Evolutionary conservation across 1,284 basidiomycete species (phyloP).

Genomic region (Lentinus polychrous): DNA sequence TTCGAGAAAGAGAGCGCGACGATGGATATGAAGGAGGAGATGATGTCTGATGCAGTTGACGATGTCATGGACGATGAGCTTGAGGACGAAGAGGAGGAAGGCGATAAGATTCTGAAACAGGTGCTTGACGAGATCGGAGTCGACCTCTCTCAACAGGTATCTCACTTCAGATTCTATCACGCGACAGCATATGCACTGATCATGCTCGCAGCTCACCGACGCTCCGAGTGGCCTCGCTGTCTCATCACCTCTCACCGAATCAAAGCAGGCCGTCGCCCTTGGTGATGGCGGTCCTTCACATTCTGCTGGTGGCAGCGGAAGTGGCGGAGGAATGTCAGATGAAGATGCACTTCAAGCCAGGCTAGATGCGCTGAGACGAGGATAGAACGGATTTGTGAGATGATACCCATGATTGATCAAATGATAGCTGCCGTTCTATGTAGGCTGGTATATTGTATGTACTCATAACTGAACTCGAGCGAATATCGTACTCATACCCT

Average conservation of each 20-base stretch:
- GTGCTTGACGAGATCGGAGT: slow-evolving; percentile 98
- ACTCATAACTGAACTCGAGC: neutral
- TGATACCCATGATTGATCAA: slow-evolving; percentile 9
- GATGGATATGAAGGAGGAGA: slow-evolving; percentile 99
- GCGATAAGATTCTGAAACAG: slow-evolving; percentile 93
- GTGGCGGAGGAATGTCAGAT: slow-evolving; percentile 50
- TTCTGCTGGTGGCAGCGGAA: slow-evolving; percentile 29
- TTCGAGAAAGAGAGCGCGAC: slow-evolving; percentile 95
- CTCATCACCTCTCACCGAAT: slow-evolving; percentile 55
- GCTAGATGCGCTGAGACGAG: slow-evolving; percentile 72
- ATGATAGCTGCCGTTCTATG: neutral
- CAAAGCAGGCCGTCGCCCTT: slow-evolving; percentile 74
- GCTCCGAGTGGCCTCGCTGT: slow-evolving; percentile 70
- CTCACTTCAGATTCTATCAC: slow-evolving; percentile 7
- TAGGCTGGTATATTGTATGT: neutral
- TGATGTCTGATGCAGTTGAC: slow-evolving; percentile 99
- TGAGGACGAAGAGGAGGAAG: slow-evolving; percentile 93
- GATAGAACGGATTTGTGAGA: slow-evolving; percentile 26
- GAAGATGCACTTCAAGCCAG: slow-evolving; percentile 88
- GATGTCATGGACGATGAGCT: slow-evolving; percentile 95
- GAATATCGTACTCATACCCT: slow-evolving; percentile 34
- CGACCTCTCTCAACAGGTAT: slow-evolving; percentile 79
- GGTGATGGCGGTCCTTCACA: slow-evolving; percentile 52
- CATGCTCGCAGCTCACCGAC: slow-evolving; percentile 63
- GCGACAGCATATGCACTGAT: neutral